Evolutionary conservation across 2,329 filamentous ascomycete genomes (phyloP), one percentile per base, ranked within the genome.

Genomic region (Scorias spongiosa): DNA sequence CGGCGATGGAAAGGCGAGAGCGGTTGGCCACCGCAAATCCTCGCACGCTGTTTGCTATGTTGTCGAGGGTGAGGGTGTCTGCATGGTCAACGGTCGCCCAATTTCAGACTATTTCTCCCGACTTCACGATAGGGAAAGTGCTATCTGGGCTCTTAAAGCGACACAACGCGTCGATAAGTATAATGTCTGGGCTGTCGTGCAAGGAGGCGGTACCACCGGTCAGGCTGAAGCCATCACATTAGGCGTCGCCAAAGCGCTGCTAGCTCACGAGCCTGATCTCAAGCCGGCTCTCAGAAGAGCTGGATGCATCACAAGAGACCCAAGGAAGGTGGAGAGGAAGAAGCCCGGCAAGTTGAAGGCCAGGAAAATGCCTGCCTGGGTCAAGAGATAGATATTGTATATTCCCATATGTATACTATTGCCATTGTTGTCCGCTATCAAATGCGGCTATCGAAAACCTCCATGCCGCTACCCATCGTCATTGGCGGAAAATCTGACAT

Each of bases 311-410:
- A 93, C 88, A 42, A 82, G 89, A 59, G 89, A 98, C 69, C 76
- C 81, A 46, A 86, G 89, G 68, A 80, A 74, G 59, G 93, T 98
- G 54, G 91, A 98, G 69, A 89, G 91, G 64, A 98, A 98, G 80
- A 96, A 98, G 76, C 78, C 86, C 45, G 93, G 91, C 54, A 85
- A 86, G 59, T 66, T 93, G 68, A 98, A 98, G 75, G 89, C 91
- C 46, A 84, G 91, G 67, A 98, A 98, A 79, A 93, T 83, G 78
- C 89, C 89, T 48, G 76, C 91, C 57, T 98, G 93, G 91, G 88
- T 96, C 74, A 96, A 95, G 78, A 71, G 77, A 63, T 80, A 54
- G 50, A 15, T 5, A 14, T 9, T 12, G 12, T 36, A 12, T 12
- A 12, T 12, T 36, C 15, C 15, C 11, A 5, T 36, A 36, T 36